phyloP scores from a whole-genome alignment of 2,329 filamentous ascomycete genomes.

The Emergomyces orientalis region DNA sequence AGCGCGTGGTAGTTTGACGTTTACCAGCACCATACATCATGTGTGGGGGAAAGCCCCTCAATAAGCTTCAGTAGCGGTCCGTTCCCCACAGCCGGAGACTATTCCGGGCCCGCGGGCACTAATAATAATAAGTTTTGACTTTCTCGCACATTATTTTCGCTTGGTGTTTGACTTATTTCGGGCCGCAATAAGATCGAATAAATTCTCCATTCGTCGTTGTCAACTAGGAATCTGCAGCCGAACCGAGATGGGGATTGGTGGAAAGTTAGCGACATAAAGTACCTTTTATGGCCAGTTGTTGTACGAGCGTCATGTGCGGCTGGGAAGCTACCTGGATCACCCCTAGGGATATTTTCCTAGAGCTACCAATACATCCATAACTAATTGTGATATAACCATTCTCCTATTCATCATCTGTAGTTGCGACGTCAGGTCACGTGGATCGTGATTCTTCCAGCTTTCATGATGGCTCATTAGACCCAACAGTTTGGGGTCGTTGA shows the following conservation, averaged over 20 bases:
- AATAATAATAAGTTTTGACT: neutral
- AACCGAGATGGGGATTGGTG: neutral
- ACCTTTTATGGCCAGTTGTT: no score
- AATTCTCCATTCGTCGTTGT: neutral
- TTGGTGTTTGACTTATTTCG: neutral
- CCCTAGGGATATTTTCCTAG: no score
- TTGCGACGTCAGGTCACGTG: no score
- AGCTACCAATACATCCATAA: no score
- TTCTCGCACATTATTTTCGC: neutral
- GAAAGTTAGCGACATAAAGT: neutral
- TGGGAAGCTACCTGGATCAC: no score
- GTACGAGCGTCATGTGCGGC: no score
- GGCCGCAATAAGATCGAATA: neutral
- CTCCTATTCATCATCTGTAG: no score
- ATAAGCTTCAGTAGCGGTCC: neutral
- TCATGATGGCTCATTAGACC: no score
- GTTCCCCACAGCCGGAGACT: neutral
- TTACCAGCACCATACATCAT: neutral
- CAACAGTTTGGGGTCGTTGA: no score
- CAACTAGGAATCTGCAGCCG: neutral
- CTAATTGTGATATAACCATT: no score
- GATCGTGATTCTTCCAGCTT: no score
- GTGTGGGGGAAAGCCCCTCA: neutral
- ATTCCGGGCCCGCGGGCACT: neutral
- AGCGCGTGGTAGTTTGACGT: neutral